Evolutionary conservation across 352 stramenopile genomes (phyloP).

Genomic region (Phytopythium litorale): DNA sequence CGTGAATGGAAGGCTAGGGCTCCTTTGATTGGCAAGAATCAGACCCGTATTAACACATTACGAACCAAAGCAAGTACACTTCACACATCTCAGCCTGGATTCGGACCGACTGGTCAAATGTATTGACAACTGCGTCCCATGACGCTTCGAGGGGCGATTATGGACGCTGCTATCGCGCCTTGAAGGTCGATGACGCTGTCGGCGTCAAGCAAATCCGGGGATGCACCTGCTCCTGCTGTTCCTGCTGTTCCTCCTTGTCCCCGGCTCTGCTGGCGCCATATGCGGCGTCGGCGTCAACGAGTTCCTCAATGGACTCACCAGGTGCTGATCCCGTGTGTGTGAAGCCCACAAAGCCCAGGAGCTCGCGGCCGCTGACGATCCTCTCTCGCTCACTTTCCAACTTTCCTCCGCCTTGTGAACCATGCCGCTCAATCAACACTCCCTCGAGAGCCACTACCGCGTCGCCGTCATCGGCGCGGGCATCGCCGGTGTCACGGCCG

Average conservation of each 20-base stretch:
- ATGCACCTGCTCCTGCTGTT: too few species aligned
- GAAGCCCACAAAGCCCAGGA: too few species aligned
- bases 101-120: neutral
- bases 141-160: constrained; percentile 3
- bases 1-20: neutral
- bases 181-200: neutral
- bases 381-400: constrained; percentile 2
- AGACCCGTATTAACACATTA: neutral
- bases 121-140: neutral
- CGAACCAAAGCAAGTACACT: neutral
- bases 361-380: neutral
- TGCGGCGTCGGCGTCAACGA: neutral
- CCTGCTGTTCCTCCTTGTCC: too few species aligned
- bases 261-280: too few species aligned
- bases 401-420: neutral
- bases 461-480: constrained; percentile 46
- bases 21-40: constrained; percentile 2
- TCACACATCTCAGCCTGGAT: neutral
- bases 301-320: neutral
- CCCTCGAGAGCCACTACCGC: constrained; percentile 14
- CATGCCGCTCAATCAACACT: constrained; percentile 4
- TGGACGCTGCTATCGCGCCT: neutral
- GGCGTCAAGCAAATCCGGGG: neutral
- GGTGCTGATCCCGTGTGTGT: too few species aligned
- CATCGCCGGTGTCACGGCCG: constrained; percentile 39